Conservation (phyloP, 2,329 filamentous ascomycete species). For the Mycocentrospora acerina region DNA sequence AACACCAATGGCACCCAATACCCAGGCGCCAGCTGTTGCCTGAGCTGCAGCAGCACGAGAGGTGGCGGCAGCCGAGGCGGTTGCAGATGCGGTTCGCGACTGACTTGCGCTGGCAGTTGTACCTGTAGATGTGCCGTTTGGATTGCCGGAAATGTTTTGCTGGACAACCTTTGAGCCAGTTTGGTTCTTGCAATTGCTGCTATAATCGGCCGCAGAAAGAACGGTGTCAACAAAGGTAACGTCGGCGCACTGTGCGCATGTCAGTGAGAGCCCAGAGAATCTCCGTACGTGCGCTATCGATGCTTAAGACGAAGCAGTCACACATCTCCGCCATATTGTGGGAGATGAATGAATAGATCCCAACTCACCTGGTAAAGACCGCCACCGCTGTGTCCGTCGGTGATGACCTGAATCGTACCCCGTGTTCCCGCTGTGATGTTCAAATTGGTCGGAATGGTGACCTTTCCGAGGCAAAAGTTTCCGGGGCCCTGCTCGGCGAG, state of each 20-base stretch:
- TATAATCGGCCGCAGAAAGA: conserved; percentile 46
- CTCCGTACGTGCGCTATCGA: background rate
- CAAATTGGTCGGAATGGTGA: conserved; percentile 56
- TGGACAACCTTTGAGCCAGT: conserved; percentile 54
- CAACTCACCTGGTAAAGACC: conserved; percentile 65
- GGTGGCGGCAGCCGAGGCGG: conserved; percentile 9
- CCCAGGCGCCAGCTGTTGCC: conserved; percentile 35
- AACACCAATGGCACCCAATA: conserved; percentile 38
- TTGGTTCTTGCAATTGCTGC: conserved; percentile 59
- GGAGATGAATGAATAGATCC: background rate
- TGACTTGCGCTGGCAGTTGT: conserved; percentile 35
- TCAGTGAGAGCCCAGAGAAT: conserved; percentile 2
- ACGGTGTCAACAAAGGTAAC: conserved; percentile 63
- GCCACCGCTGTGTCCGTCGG: conserved; percentile 57
- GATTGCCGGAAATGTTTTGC: conserved; percentile 46
- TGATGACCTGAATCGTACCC: conserved; percentile 70
- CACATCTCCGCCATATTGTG: background rate
- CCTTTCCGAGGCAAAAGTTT: conserved; percentile 64
- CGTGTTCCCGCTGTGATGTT: conserved; percentile 61
- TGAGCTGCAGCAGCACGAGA: conserved; percentile 25
- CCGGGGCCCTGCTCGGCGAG: conserved; percentile 63
- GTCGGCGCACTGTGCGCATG: conserved; percentile 64
- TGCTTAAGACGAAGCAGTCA: too few relatives aligned
- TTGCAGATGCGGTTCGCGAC: too few relatives aligned
- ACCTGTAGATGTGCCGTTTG: conserved; percentile 45